phyloP scores from a whole-genome alignment of 208 protist genomes.

The Kentomonas sorsogonicus region DNA sequence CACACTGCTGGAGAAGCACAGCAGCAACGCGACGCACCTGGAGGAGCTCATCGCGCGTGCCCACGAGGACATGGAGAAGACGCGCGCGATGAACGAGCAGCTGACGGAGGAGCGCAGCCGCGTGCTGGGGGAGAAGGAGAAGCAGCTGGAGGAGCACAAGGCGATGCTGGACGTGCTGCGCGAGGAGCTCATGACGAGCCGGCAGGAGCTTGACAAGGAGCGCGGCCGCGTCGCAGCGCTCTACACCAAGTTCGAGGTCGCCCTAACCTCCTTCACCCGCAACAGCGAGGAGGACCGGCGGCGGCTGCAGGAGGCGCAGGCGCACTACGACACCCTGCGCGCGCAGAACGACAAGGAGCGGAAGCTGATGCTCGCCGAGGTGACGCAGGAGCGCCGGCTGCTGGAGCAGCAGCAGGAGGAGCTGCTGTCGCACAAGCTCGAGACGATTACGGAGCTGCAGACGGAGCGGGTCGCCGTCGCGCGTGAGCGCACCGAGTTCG shows the following conservation, averaged over 20 bases:
- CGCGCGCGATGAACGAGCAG: slow-evolving; percentile 55
- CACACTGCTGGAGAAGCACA: slow-evolving; percentile 40
- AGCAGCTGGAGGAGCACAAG: slow-evolving; percentile 51
- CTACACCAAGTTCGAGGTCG: slow-evolving; percentile 78
- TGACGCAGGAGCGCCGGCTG: slow-evolving; percentile 74
- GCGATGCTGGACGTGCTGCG: slow-evolving; percentile 47
- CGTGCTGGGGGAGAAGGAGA: slow-evolving; percentile 45
- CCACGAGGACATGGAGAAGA: slow-evolving; percentile 61
- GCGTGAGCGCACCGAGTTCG: slow-evolving; percentile 67
- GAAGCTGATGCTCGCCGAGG: slow-evolving; percentile 65
- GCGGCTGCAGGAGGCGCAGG: slow-evolving; percentile 46
- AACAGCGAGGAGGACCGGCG: slow-evolving; percentile 75
- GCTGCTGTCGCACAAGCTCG: slow-evolving; percentile 67
- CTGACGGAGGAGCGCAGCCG: slow-evolving; percentile 59
- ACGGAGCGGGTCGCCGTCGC: slow-evolving; percentile 61
- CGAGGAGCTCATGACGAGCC: slow-evolving; percentile 46
- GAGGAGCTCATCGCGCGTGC: slow-evolving; percentile 54
- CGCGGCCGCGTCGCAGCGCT: slow-evolving; percentile 48
- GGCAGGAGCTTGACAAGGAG: slow-evolving; percentile 66
- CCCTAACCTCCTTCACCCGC: slow-evolving; percentile 52
- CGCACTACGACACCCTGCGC: slow-evolving; percentile 74
- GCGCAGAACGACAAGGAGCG: slow-evolving; percentile 79
- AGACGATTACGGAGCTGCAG: slow-evolving; percentile 70
- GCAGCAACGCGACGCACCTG: slow-evolving; percentile 50
- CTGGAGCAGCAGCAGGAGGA: slow-evolving; percentile 84